Base-by-base conservation (phyloP, 306 rosid genomes). In the Acacia crassicarpa region DNA sequence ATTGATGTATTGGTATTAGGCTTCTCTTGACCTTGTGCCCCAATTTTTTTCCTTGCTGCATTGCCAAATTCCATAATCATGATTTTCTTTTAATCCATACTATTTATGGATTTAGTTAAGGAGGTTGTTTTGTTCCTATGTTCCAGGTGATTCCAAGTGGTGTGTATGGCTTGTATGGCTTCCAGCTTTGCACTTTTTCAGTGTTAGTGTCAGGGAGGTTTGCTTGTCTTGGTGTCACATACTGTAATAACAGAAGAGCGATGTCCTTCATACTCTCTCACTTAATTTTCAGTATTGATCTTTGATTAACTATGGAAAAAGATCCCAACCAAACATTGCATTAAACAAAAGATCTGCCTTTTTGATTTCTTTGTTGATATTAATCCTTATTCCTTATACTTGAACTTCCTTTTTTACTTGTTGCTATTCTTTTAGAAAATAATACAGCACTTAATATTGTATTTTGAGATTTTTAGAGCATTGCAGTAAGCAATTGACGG, bases 131-230 rank as follows among this genome's bases (percentile, higher is more conserved):
- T 12, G 15, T 53, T 80, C 58, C 3, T 74, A 49, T 75, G 81
- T 84, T 84, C 63, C 68, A 92, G 97, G 93, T 89, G 93, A 92
- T 81, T 82, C 20, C 65, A 82, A 80, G 85, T 63, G 85, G 81
- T 41, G 58, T 23, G 75, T 69, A n/a, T 53, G n/a, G n/a, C n/a
- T n/a, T n/a, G n/a, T n/a, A n/a, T n/a, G 65, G 58, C 81, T 49
- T 59, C 44, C 79, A 27, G 73, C 78, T 43, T 81, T 74, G 85
- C 83, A 33, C n/a, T 43, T n/a, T 65, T 71, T 54, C 27, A 38
- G 76, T 43, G 79, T 66, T 61, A 6, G 27, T 22, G 63, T 56
- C 30, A 54, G 76, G 69, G 83, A 76, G 44, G 51, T 61, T 83
- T 75, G 46, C 53, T 46, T 69, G 77, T 63, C 23, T 85, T 69